Evolutionary conservation across 176 grass and related monocot species (phyloP).

Genomic region (Bolboschoenus planiculmis): DNA sequence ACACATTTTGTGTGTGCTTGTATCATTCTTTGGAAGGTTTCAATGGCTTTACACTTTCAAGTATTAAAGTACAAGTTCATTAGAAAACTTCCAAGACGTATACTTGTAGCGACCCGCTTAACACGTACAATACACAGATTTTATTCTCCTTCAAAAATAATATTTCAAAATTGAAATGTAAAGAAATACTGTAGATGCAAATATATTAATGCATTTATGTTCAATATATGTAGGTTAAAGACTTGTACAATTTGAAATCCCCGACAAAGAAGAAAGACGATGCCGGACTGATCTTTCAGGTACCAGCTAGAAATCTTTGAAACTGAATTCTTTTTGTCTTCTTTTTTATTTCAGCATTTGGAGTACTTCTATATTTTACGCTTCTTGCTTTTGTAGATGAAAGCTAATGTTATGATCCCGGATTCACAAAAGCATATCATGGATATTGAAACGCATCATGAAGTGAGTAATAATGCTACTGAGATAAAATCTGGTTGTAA

Average conservation of each 20-base stretch:
- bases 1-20: not conserved
- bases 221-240: slow-evolving; percentile 22
- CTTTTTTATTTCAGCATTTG: not conserved
- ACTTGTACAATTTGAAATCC: slow-evolving; percentile 20
- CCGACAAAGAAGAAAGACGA: slow-evolving; percentile 29
- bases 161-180: not conserved
- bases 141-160: not conserved
- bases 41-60: not conserved
- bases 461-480: slow-evolving; percentile 17
- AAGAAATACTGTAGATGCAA: not conserved
- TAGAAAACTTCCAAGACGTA: not conserved
- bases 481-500: slow-evolving; percentile 34
- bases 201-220: not conserved
- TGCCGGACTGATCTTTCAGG: slow-evolving; percentile 15
- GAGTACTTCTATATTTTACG: slow-evolving; percentile 18
- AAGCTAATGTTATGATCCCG: slow-evolving; percentile 28
- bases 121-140: not conserved
- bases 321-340: not conserved
- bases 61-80: not conserved
- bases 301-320: slow-evolving; percentile 3
- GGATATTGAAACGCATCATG: not conserved
- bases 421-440: slow-evolving; percentile 20
- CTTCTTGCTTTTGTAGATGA: slow-evolving; percentile 21
- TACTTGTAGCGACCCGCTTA: not conserved
- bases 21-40: not conserved